These are phyloP conservation scores for Fusarium sp. DNA, from an alignment of 2,329 filamentous ascomycete species.

Conservation along the genomic window DNA sequence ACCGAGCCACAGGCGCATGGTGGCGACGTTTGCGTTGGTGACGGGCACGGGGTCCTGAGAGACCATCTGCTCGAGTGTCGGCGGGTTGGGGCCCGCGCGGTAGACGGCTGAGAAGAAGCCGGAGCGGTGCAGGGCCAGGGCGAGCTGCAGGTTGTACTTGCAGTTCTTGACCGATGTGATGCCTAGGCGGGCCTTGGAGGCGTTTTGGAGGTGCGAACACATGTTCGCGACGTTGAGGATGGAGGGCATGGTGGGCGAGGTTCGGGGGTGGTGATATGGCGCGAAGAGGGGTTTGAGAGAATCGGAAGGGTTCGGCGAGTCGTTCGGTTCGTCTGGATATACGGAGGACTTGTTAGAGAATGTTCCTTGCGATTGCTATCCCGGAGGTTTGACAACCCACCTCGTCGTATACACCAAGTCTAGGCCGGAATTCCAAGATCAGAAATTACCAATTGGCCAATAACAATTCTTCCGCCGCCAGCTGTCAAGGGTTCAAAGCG, in stretches of 20 bases:
- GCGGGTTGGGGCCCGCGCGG: conserved; percentile 68
- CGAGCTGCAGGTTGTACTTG: conserved; percentile 79
- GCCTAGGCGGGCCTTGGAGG: conserved; percentile 80
- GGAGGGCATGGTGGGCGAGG: conserved; percentile 48
- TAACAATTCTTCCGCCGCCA: conserved; percentile 5
- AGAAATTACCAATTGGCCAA: not conserved
- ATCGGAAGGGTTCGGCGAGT: not conserved
- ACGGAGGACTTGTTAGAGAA: conserved; percentile 14
- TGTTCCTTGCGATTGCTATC: conserved; percentile 3
- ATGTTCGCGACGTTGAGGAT: conserved; percentile 78
- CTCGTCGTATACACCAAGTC: conserved; percentile 4
- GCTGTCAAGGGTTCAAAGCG: conserved; percentile 14
- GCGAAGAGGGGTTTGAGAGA: not conserved
- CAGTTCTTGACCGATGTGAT: conserved; percentile 83
- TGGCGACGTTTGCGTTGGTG: conserved; percentile 74
- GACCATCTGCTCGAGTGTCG: conserved; percentile 56
- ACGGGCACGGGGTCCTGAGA: conserved; percentile 62
- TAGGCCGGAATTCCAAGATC: not conserved
- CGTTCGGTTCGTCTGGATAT: conserved; percentile 6
- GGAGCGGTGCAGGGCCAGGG: conserved; percentile 78
- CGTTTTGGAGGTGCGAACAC: conserved; percentile 92
- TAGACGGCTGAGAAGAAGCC: conserved; percentile 84
- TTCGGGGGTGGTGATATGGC: not conserved
- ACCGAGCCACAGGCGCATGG: conserved; percentile 82
- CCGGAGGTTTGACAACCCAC: conserved; percentile 25